These are phyloP conservation scores for Trametes polyzona DNA, from an alignment of 1,284 basidiomycete species.

Conservation along the genomic window DNA sequence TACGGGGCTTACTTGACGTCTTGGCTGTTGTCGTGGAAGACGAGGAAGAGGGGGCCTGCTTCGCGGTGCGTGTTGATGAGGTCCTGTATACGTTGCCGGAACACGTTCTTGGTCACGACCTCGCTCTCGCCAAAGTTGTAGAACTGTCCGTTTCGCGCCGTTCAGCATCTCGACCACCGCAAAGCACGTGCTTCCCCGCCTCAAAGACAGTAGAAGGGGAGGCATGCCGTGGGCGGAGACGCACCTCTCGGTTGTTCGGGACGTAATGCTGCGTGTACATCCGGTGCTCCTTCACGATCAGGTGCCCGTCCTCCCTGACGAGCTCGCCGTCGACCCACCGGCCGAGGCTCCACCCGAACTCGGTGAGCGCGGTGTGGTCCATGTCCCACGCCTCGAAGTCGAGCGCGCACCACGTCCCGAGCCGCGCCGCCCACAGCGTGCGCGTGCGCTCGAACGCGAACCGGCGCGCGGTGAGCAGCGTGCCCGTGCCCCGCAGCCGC, in stretches of 20 bases:
- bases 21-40: slow-evolving; percentile 77
- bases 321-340: slow-evolving; percentile 57
- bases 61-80: slow-evolving; percentile 48
- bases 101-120: slow-evolving; percentile 49
- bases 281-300: slow-evolving; percentile 66
- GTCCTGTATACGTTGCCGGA: slow-evolving; percentile 56
- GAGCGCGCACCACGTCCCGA: slow-evolving; percentile 72
- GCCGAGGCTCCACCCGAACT: slow-evolving; percentile 72
- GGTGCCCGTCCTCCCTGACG: slow-evolving; percentile 57
- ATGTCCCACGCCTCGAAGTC: slow-evolving; percentile 84
- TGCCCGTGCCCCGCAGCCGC: slow-evolving; percentile 61
- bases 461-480: slow-evolving; percentile 56
- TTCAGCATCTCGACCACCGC: background rate
- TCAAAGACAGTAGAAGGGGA: background rate
- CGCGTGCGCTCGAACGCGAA: slow-evolving; percentile 69
- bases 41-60: slow-evolving; percentile 70
- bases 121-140: slow-evolving; percentile 70
- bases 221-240: slow-evolving; percentile 19
- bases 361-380: slow-evolving; percentile 71
- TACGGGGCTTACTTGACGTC: slow-evolving; percentile 70
- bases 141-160: slow-evolving; percentile 44
- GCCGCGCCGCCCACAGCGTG: slow-evolving; percentile 60
- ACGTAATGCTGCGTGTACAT: slow-evolving; percentile 67
- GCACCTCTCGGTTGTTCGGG: slow-evolving; percentile 61
- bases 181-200: no score